Evolutionary conservation across 257 asterid species (phyloP).

Genomic region (Nicotiana tomentosiformis): DNA sequence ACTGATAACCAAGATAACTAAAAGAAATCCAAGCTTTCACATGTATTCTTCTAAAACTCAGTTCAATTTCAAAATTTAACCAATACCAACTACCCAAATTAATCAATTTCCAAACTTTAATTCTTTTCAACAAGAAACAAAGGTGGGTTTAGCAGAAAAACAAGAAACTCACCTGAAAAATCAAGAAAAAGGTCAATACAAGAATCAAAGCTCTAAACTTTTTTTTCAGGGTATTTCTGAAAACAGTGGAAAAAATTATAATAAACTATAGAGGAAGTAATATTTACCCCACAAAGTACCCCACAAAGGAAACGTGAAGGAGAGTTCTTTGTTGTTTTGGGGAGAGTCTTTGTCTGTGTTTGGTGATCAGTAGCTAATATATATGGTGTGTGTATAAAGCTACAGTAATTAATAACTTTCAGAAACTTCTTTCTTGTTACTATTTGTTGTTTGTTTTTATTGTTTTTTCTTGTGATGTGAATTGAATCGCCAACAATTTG

Average conservation of each 20-base stretch:
- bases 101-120: background rate
- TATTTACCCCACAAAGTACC: too few species aligned
- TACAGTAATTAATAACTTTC: too few species aligned
- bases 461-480: background rate
- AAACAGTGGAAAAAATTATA: background rate
- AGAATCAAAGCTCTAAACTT: background rate
- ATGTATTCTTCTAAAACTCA: background rate
- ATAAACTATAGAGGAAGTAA: background rate
- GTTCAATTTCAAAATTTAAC: background rate
- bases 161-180: background rate
- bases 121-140: background rate
- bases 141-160: background rate
- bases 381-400: background rate
- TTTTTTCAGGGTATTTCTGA: background rate
- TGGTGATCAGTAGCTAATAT: background rate
- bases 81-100: background rate
- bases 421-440: background rate
- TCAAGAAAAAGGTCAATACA: background rate
- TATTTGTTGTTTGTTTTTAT: background rate
- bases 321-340: background rate
- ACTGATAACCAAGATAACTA: background rate
- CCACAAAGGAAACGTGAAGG: slow-evolving; percentile 10
- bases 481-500: slow-evolving; percentile 19
- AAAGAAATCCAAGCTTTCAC: background rate
- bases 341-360: slow-evolving; percentile 5